Evolutionary conservation across 1,139 yeast genomes (phyloP).

Genomic region (Yamadazyma pseudoaaseri): DNA sequence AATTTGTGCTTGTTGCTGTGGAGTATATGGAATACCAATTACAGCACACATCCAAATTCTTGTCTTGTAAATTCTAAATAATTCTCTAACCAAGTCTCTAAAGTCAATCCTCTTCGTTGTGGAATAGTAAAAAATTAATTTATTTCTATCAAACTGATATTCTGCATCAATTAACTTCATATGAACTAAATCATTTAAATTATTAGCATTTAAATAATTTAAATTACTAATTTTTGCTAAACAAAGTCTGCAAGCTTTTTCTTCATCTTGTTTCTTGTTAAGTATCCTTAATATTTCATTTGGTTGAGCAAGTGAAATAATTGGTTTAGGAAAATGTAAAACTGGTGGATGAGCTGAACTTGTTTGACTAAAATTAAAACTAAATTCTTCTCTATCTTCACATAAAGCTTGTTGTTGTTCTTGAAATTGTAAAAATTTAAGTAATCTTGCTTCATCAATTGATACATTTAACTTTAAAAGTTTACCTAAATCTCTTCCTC

Average conservation of each 20-base stretch:
- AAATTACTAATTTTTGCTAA: slow-evolving; percentile 55
- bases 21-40: slow-evolving; percentile 27
- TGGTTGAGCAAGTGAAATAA: slow-evolving; percentile 65
- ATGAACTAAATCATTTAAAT: slow-evolving; percentile 9
- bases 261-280: slow-evolving; percentile 67
- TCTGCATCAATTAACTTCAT: slow-evolving; percentile 72
- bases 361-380: slow-evolving; percentile 22
- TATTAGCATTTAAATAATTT: slow-evolving; percentile 11
- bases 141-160: slow-evolving; percentile 93
- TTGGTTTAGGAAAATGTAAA: slow-evolving; percentile 68
- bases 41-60: slow-evolving; percentile 98
- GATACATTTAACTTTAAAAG: slow-evolving; percentile 66
- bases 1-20: slow-evolving; percentile 7
- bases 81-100: slow-evolving; percentile 85
- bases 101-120: slow-evolving; percentile 85
- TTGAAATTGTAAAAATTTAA: slow-evolving; percentile 53
- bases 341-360: slow-evolving; percentile 22
- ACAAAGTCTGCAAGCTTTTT: slow-evolving; percentile 64
- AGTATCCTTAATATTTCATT: slow-evolving; percentile 60
- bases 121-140: slow-evolving; percentile 81
- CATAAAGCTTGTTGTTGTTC: slow-evolving; percentile 57
- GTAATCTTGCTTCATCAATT: slow-evolving; percentile 59
- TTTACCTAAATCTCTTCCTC: slow-evolving; percentile 89
- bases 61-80: slow-evolving; percentile 90
- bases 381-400: slow-evolving; percentile 13